Percentiles rank a stretch among this genome's conserved stretches.
Conservation (phyloP, 352 stramenopile genomes). For the Phytophthora foliorum region DNA sequence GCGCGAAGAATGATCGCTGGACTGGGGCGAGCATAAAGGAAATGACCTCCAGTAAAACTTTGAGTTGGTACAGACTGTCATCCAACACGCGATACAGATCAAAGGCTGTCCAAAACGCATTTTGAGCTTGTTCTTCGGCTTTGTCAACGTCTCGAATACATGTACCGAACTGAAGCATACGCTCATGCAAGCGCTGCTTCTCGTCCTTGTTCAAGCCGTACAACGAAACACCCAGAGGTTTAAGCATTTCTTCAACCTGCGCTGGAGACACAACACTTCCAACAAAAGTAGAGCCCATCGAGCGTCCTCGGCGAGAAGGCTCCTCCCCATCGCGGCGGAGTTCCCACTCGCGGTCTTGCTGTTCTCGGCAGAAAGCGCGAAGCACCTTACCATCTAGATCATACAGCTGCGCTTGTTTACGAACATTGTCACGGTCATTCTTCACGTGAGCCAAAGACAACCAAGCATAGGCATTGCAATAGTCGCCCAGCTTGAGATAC, state of each 20-base stretch:
- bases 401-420: slow-evolving; percentile 74
- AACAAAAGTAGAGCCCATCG: slow-evolving; percentile 32
- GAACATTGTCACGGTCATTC: slow-evolving; percentile 74
- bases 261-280: slow-evolving; percentile 39
- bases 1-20: slow-evolving; percentile 72
- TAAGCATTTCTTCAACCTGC: slow-evolving; percentile 65
- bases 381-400: slow-evolving; percentile 74
- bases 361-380: slow-evolving; percentile 60
- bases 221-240: slow-evolving; percentile 66
- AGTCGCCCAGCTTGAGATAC: slow-evolving; percentile 63
- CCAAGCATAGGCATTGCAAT: slow-evolving; percentile 72
- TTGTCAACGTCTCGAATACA: slow-evolving; percentile 55
- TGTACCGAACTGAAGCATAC: slow-evolving; percentile 63
- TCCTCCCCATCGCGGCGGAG: slow-evolving; percentile 25
- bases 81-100: slow-evolving; percentile 80
- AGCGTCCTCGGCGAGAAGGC: slow-evolving; percentile 30
- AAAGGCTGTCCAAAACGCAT: slow-evolving; percentile 72
- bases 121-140: slow-evolving; percentile 58
- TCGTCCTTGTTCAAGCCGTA: slow-evolving; percentile 75
- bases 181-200: slow-evolving; percentile 57
- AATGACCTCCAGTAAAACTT: slow-evolving; percentile 77
- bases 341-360: slow-evolving; percentile 56
- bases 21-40: slow-evolving; percentile 74
- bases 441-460: slow-evolving; percentile 82
- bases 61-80: slow-evolving; percentile 79